Evolutionary conservation across 139 green algal species (phyloP).

Genomic region (Volvox africanus): DNA sequence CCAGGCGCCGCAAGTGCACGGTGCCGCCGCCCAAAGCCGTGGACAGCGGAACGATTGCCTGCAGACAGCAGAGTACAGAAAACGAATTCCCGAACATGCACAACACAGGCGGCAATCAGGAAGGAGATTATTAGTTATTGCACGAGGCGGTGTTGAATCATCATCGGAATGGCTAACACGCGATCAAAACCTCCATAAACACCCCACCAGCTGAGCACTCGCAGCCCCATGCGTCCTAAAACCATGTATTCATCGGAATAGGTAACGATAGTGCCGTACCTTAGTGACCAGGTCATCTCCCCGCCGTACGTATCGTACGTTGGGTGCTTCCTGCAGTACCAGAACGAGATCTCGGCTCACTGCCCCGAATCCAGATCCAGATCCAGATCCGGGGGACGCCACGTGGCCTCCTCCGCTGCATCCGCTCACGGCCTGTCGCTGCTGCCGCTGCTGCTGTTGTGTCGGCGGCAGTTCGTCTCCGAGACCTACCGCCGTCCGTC

Average conservation of each 20-base stretch:
- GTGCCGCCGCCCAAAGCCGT: conserved; percentile 35
- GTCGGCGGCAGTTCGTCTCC: not conserved
- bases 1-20: conserved; percentile 28
- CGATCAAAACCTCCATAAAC: too few species aligned
- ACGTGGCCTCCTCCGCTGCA: too few species aligned
- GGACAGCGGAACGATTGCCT: conserved; percentile 37
- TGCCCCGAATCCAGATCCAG: not conserved
- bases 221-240: too few species aligned
- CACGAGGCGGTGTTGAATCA: too few species aligned
- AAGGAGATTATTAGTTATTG: too few species aligned
- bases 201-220: too few species aligned
- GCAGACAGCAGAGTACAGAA: not conserved
- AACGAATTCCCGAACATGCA: too few species aligned
- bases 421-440: too few species aligned
- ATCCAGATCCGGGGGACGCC: not conserved
- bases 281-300: conserved; percentile 42
- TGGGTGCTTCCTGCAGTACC: conserved; percentile 23
- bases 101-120: too few species aligned
- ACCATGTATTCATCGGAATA: too few species aligned
- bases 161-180: too few species aligned
- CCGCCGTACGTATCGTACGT: conserved; percentile 36
- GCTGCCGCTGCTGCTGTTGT: not conserved
- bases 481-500: not conserved
- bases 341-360: conserved; percentile 10
- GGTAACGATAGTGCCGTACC: not conserved